Evolutionary conservation across 1,284 basidiomycete genomes (phyloP).

Genomic region (Cutaneotrichosporon sp.): DNA sequence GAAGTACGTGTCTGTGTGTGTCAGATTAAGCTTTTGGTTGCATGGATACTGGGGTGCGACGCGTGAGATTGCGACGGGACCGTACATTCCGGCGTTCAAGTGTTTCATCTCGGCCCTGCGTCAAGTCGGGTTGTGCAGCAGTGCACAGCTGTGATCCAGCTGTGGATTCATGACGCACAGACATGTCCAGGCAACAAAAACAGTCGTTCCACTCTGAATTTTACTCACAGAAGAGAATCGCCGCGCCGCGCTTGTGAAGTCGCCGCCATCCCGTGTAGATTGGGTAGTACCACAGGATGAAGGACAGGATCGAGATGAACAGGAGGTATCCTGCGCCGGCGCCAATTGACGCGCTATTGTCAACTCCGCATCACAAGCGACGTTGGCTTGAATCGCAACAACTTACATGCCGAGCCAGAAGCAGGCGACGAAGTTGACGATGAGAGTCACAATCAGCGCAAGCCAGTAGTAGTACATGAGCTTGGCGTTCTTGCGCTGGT

Average conservation of each 20-base stretch:
- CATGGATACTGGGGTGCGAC: not conserved
- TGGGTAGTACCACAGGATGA: constrained; percentile 89
- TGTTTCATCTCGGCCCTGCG: no score
- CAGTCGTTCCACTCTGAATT: not conserved
- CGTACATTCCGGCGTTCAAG: no score
- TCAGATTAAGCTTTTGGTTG: constrained; percentile 7
- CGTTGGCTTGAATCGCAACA: not conserved
- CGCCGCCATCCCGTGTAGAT: constrained; percentile 98
- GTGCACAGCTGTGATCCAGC: no score
- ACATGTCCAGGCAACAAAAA: no score
- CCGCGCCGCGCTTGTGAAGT: constrained; percentile 53
- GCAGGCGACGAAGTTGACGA: constrained; percentile 87
- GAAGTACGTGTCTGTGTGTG: constrained; percentile 80
- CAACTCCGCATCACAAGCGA: not conserved
- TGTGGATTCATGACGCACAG: no score
- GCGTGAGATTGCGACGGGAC: no score
- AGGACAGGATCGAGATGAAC: constrained; percentile 73
- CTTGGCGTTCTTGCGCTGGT: constrained; percentile 69
- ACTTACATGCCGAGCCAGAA: constrained; percentile 63
- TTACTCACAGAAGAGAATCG: constrained; percentile 51
- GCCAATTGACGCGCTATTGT: constrained; percentile 22
- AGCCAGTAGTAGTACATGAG: constrained; percentile 86
- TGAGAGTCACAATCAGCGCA: constrained; percentile 67
- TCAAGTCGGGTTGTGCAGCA: no score
- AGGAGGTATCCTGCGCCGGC: constrained; percentile 59